Base-by-base conservation (phyloP, 208 protist genomes). In the Leishmania tarentolae region DNA sequence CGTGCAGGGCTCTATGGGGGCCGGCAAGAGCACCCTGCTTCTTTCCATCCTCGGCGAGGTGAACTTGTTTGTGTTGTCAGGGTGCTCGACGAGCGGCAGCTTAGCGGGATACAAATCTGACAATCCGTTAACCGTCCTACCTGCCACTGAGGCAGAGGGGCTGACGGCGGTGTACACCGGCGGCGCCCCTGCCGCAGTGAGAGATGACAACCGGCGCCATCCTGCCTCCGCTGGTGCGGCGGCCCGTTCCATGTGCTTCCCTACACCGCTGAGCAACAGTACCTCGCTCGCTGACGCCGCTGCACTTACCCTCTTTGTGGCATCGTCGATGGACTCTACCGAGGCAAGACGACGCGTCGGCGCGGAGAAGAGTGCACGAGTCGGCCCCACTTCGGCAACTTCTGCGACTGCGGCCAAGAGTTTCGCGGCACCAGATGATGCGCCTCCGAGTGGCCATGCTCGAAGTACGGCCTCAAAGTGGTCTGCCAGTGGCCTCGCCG, bases 1-100 rank as follows among this genome's bases (percentile, higher is more conserved):
- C 24, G 87, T 98, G 59, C 92, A 97, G 53, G 95, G 95, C n/a
- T 83, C 87, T 11, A 88, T 97, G n/a, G 91, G 92, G 24, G 75
- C 81, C 2, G 94, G 94, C 53, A 98, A 98, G 84, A 91, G 85
- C 79, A 91, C 89, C 21, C 81, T 98, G 80, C 81, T 95, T 35
- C 78, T 90, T 24, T 91, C 92, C 61, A 87, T 98, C 44, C 86
- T 98, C 9, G 93, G 91, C 37, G 94, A 97, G 84, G 87, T 97
- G 28, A 90, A 89, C 83, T 85, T 87, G 59, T 89, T 83, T 77
- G 79, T 92, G 11, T 77, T 83, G 73, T 47, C 2, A 46, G 53
- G 50, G 69, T 73, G 68, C 66, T 57, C 52, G 42, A 35, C 72
- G 44, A n/a, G 42, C 28, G 44, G 68, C 78, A 82, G 82, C 78